Percentiles rank a stretch among this genome's conserved stretches.
Evolutionary conservation across 805 yeast species (phyloP).

Genomic region (Lipomyces lipofer): DNA sequence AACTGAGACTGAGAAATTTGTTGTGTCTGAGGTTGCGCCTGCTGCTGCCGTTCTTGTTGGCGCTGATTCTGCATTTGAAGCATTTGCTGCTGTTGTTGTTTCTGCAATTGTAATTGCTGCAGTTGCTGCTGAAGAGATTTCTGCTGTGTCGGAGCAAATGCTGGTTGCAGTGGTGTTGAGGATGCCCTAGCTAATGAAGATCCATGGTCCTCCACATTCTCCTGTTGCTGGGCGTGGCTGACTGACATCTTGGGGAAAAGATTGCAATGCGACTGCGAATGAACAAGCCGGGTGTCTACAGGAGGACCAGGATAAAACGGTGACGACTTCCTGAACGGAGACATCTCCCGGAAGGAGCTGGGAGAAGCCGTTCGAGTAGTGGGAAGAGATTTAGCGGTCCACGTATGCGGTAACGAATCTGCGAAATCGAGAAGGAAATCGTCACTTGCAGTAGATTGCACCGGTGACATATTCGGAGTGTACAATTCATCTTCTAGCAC

Average conservation of each 20-base stretch:
- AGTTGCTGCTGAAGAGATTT: constrained; percentile 15
- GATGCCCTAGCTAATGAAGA: not conserved
- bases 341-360: constrained; percentile 18
- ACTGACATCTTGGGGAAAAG: no score
- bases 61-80: constrained; percentile 15
- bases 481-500: constrained; percentile 63
- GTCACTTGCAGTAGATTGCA: constrained; percentile 25
- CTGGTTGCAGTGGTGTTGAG: constrained; percentile 1
- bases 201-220: not conserved
- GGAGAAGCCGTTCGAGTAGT: constrained; percentile 28
- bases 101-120: constrained; percentile 26
- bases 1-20: constrained; percentile 18
- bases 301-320: constrained; percentile 31
- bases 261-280: constrained; percentile 2
- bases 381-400: constrained; percentile 25
- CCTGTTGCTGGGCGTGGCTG: no score
- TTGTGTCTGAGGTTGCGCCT: constrained; percentile 12
- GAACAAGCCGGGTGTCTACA: constrained; percentile 16
- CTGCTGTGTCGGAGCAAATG: constrained; percentile 12
- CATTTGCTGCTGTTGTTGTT: constrained; percentile 23
- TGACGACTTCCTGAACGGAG: constrained; percentile 33
- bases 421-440: constrained; percentile 23
- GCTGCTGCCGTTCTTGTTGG: constrained; percentile 7
- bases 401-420: constrained; percentile 10
- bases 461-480: constrained; percentile 31